Evolutionary conservation across 1,284 basidiomycete species (phyloP), one percentile per base, ranked within the genome.

Genomic region (Cutaneotrichosporon cyanovorans): DNA sequence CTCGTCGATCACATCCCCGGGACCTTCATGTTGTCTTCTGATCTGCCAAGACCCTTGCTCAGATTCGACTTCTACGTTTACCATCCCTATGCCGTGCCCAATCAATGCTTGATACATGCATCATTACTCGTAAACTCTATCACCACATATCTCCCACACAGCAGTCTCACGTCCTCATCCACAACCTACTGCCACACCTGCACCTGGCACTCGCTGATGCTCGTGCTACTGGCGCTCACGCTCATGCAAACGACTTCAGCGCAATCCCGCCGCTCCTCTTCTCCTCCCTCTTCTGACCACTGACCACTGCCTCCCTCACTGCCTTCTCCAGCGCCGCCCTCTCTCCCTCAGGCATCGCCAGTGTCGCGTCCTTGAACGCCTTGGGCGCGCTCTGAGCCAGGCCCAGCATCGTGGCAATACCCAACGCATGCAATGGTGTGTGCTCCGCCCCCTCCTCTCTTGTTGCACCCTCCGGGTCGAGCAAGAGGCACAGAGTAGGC

Each of bases 361-460:
- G 77, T 4, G 87, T 85, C 2, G 86, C 89, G 40, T 90, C 85
- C 66, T 88, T 91, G 78, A 97, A 96, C 15, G 85, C 79, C 4
- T 73, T 67, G 0, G 91, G 86, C 3, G 83, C 79, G 0, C 77
- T 72, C 1, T 85, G 79, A 1, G 91, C 92, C 40, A 90, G 81
- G 3, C 77, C 72, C 16, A 97, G 74, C 4, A 96, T 69, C 45
- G 91, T 85, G 9, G 77, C 67, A n/a, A 88, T 77, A 2, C 81
- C 82, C 46, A 82, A 78, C 0, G 76, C 65, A 51, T 85, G 82
- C 16, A 84, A 59, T 1, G 76, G 68, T 0, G 76, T 72, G 7
- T 12, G 25, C 25, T 28, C n/a, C 25, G 25, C 25, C 1, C 77
- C 68, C 0, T 77, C 56, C 4, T 71, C 58, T n/a, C n/a, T n/a